Percentiles rank a stretch among this genome's conserved stretches.
phyloP scores from a whole-genome alignment of 805 yeast genomes.

The Nakazawaea peltata region DNA sequence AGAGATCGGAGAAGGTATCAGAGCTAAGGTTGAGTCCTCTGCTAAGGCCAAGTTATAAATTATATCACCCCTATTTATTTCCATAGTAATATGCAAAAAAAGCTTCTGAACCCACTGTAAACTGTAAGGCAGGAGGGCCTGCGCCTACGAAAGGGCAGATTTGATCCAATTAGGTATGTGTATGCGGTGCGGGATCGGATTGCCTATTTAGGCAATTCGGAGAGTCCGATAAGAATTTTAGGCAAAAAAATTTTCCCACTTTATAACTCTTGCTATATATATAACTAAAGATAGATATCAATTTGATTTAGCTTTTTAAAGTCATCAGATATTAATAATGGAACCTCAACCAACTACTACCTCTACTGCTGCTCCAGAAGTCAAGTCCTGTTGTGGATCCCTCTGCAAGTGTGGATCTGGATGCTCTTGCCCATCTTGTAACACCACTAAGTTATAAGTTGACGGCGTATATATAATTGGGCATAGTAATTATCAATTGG shows the following conservation, averaged over 20 bases:
- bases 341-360: constrained; percentile 8
- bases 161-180: neutral
- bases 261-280: too few species aligned
- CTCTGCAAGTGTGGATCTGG: constrained; percentile 27
- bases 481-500: too few species aligned
- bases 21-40: constrained; percentile 50
- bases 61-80: too few species aligned
- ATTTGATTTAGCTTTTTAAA: neutral
- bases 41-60: constrained; percentile 30
- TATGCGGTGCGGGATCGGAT: constrained; percentile 2
- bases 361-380: constrained; percentile 8
- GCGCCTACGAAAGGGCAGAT: too few species aligned
- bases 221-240: neutral
- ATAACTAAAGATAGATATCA: neutral
- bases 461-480: neutral
- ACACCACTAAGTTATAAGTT: constrained; percentile 22
- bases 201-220: constrained; percentile 3
- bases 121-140: too few species aligned
- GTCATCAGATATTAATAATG: neutral
- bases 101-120: too few species aligned
- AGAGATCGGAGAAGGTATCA: constrained; percentile 59
- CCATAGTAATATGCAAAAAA: too few species aligned
- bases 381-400: constrained; percentile 18
- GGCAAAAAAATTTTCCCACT: neutral
- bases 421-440: constrained; percentile 26